These are phyloP conservation scores for Dactylis glomerata DNA, from an alignment of 176 grass and related monocot species.

Conservation along the genomic window DNA sequence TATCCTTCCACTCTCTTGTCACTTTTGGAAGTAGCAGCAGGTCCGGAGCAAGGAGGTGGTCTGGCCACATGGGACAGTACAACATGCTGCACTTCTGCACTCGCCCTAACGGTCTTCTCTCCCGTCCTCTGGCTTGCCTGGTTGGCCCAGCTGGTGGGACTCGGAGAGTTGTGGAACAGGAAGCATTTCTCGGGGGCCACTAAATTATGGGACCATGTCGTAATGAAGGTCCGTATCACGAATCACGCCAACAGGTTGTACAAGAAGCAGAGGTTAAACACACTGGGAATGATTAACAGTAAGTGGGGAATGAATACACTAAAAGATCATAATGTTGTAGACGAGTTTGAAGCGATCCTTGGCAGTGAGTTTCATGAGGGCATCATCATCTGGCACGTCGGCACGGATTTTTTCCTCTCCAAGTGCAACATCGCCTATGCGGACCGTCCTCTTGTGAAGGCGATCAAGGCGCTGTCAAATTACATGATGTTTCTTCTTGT, in stretches of 20 bases:
- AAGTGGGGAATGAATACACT: background rate
- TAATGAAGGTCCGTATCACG: background rate
- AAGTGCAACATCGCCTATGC: background rate
- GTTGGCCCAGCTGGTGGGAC: background rate
- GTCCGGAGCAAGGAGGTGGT: too few species aligned
- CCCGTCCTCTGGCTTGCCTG: background rate
- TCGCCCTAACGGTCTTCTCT: too few species aligned
- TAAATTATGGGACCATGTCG: background rate
- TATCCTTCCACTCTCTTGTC: too few species aligned
- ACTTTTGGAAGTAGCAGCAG: too few species aligned
- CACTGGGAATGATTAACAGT: background rate
- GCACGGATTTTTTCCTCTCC: background rate
- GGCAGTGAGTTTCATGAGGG: background rate
- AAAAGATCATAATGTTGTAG: too few species aligned
- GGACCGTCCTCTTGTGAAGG: background rate
- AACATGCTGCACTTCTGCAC: too few species aligned
- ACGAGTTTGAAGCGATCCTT: background rate
- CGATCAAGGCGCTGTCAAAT: background rate
- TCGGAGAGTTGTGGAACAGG: background rate
- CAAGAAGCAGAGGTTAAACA: background rate
- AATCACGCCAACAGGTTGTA: background rate
- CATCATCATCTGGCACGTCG: background rate
- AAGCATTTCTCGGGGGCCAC: background rate
- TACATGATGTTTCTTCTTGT: slow-evolving; percentile 8
- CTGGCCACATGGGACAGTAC: too few species aligned